Percentiles rank a stretch among this genome's conserved stretches.
These are phyloP conservation scores for Daldinia sp. DNA, from an alignment of 2,329 filamentous ascomycete species.

Conservation along the genomic window DNA sequence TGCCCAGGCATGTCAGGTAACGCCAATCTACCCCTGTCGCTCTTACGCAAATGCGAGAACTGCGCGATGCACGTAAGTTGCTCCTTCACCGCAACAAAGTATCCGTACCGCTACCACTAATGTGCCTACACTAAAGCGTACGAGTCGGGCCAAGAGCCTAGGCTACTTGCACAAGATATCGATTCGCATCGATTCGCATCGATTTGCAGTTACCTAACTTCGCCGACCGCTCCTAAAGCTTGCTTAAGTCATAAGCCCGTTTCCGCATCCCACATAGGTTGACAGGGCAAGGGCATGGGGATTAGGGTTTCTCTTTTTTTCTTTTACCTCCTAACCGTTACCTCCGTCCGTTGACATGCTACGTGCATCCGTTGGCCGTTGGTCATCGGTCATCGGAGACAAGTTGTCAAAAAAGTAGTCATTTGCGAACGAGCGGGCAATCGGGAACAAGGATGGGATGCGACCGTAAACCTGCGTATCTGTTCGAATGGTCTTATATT, in stretches of 20 bases:
- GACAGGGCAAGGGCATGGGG: no score
- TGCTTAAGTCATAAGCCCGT: slow-evolving; percentile 44
- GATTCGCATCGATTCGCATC: no score
- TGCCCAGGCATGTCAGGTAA: neutral
- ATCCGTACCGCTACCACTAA: slow-evolving; percentile 18
- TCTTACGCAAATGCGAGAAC: slow-evolving; percentile 36
- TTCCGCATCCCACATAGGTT: slow-evolving; percentile 12
- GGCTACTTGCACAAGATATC: slow-evolving; percentile 2
- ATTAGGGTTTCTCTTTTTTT: neutral
- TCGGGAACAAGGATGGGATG: slow-evolving; percentile 30
- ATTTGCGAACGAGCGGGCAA: slow-evolving; percentile 27
- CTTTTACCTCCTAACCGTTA: slow-evolving; percentile 21
- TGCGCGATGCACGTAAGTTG: slow-evolving; percentile 33
- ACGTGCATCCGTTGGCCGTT: slow-evolving; percentile 12
- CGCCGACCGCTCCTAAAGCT: slow-evolving; percentile 33
- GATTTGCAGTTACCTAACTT: slow-evolving; percentile 30
- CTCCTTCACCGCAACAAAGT: slow-evolving; percentile 37
- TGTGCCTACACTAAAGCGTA: slow-evolving; percentile 13
- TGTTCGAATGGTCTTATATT: slow-evolving; percentile 9
- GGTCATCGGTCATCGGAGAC: slow-evolving; percentile 40
- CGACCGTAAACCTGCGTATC: slow-evolving; percentile 11
- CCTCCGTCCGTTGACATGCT: slow-evolving; percentile 24
- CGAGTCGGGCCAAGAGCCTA: slow-evolving; percentile 3
- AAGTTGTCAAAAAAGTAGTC: slow-evolving; percentile 25
- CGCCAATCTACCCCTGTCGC: slow-evolving; percentile 9